phyloP scores from a whole-genome alignment of 345 rosid species.

The Gossypium arboreum region DNA sequence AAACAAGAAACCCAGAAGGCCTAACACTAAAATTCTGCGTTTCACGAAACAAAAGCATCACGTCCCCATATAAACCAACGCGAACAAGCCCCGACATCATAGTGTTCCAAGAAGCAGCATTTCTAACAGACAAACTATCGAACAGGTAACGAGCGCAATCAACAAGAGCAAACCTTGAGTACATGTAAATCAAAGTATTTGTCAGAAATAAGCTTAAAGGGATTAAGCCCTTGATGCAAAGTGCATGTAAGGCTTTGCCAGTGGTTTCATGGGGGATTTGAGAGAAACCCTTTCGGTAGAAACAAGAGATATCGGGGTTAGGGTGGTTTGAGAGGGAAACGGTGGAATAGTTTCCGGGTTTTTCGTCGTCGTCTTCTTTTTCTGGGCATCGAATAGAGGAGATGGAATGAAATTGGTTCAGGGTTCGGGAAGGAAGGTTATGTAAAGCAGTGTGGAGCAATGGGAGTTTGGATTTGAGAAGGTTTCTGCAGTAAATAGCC shows the following conservation, averaged over 20 bases:
- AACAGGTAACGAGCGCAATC: slow-evolving; percentile 59
- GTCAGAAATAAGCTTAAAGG: slow-evolving; percentile 38
- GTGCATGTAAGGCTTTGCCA: slow-evolving; percentile 75
- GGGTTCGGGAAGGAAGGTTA: slow-evolving; percentile 22
- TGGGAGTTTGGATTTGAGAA: slow-evolving; percentile 15
- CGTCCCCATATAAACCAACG: slow-evolving; percentile 40
- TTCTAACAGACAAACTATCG: slow-evolving; percentile 61
- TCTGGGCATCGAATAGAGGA: slow-evolving; percentile 38
- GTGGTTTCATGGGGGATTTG: slow-evolving; percentile 44
- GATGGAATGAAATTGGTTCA: slow-evolving; percentile 21
- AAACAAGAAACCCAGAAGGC: slow-evolving; percentile 56
- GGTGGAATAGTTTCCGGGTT: slow-evolving; percentile 19
- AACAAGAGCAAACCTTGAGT: slow-evolving; percentile 45
- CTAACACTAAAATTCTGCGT: slow-evolving; percentile 39
- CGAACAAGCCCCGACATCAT: slow-evolving; percentile 70
- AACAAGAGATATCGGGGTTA: slow-evolving; percentile 56
- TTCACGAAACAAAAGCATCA: slow-evolving; percentile 39
- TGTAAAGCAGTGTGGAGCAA: background rate
- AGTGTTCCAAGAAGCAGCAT: slow-evolving; percentile 81
- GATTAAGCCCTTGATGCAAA: slow-evolving; percentile 52
- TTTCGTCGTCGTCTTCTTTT: background rate
- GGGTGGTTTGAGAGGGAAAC: slow-evolving; percentile 53
- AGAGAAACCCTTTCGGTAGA: slow-evolving; percentile 71
- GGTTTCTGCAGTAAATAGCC: slow-evolving; percentile 24
- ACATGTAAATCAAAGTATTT: slow-evolving; percentile 72